Conservation (phyloP, 2,329 filamentous ascomycete species). For the Colletotrichum spinosum region DNA sequence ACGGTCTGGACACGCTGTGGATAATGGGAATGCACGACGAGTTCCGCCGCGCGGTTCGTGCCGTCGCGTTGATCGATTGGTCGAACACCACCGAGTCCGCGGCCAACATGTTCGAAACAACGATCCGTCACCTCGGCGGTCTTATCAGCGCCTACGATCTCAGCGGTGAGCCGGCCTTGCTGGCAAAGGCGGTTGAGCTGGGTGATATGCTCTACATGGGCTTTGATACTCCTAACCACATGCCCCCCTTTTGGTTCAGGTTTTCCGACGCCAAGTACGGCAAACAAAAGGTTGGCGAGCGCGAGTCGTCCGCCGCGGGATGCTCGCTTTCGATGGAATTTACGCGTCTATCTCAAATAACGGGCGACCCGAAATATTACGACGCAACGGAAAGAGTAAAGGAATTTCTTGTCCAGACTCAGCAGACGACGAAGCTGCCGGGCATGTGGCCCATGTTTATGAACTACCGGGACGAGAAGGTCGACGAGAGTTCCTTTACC, state of each 20-base stretch:
- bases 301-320: constrained; percentile 57
- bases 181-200: constrained; percentile 64
- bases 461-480: constrained; percentile 68
- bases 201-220: constrained; percentile 64
- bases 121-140: constrained; percentile 66
- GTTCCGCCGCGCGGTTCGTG: constrained; percentile 62
- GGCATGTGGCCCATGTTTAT: constrained; percentile 79
- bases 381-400: constrained; percentile 82
- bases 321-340: constrained; percentile 81
- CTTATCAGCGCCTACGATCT: constrained; percentile 65
- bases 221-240: constrained; percentile 66
- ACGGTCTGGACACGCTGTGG: constrained; percentile 69
- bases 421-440: constrained; percentile 75
- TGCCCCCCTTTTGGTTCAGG: constrained; percentile 60
- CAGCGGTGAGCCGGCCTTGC: constrained; percentile 57
- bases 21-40: constrained; percentile 70
- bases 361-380: constrained; percentile 78
- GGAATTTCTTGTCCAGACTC: constrained; percentile 71
- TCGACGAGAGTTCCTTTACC: constrained; percentile 52
- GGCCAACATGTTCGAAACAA: constrained; percentile 73
- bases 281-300: constrained; percentile 48
- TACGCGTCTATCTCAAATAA: constrained; percentile 79
- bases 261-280: constrained; percentile 56
- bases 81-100: constrained; percentile 55
- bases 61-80: constrained; percentile 67